Evolutionary conservation across 2,329 filamentous ascomycete species (phyloP).

Genomic region (Chaetomium sp.): DNA sequence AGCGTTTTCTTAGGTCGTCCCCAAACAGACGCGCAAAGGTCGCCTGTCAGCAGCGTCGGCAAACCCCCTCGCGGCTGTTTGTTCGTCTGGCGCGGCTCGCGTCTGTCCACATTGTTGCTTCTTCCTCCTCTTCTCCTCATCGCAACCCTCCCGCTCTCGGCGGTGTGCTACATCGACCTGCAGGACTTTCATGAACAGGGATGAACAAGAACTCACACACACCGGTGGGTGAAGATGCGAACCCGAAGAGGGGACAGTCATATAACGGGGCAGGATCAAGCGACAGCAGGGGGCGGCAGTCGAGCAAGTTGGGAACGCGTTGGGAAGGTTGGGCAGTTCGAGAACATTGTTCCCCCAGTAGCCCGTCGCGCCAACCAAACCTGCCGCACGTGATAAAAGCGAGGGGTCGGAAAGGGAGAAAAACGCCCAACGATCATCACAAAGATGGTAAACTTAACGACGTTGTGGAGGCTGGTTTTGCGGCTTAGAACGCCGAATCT

Average conservation of each 20-base stretch:
- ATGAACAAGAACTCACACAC: not conserved
- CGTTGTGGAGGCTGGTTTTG: no score
- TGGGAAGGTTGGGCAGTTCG: not conserved
- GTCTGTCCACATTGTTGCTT: conserved; percentile 10
- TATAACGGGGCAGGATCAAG: conserved; percentile 14
- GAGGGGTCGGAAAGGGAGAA: no score
- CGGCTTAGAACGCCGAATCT: no score
- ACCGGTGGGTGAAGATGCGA: not conserved
- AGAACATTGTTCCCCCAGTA: not conserved
- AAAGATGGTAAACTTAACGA: no score
- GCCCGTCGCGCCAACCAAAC: not conserved
- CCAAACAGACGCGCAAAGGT: conserved; percentile 4
- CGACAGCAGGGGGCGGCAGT: not conserved
- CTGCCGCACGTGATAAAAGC: no score
- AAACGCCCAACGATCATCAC: no score
- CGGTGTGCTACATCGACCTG: not conserved
- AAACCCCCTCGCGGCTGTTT: conserved; percentile 7
- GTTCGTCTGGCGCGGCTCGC: conserved; percentile 14
- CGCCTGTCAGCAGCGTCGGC: conserved; percentile 1
- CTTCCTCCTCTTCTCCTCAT: not conserved
- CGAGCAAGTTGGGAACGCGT: not conserved
- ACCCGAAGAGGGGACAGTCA: not conserved
- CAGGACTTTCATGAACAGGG: conserved; percentile 1
- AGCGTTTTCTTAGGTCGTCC: not conserved
- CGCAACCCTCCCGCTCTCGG: not conserved